Percentiles rank a stretch among this genome's conserved stretches.
Evolutionary conservation across 331 rosid genomes (phyloP).

Genomic region (Malus hybrid): DNA sequence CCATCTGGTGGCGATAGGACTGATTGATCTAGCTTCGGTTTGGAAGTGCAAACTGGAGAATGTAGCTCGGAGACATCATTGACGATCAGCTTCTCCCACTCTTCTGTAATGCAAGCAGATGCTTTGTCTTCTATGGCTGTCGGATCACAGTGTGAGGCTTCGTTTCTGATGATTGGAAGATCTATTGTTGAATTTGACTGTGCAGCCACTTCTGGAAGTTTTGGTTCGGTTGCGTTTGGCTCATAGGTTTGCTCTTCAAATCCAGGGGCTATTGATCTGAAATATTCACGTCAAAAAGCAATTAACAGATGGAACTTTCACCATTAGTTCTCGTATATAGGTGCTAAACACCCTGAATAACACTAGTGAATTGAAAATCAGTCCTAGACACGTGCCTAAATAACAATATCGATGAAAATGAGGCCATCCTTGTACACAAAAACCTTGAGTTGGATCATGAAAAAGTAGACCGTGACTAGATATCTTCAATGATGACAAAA

Average conservation of each 20-base stretch:
- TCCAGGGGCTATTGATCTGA: constrained; percentile 42
- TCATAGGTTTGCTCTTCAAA: constrained; percentile 30
- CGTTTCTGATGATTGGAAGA: constrained; percentile 3
- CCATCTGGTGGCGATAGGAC: constrained; percentile 30
- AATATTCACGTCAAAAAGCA: constrained; percentile 12
- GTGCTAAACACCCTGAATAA: background rate
- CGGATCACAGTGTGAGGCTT: constrained; percentile 5
- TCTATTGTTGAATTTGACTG: constrained; percentile 15
- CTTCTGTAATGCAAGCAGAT: constrained; percentile 49
- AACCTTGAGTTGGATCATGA: background rate
- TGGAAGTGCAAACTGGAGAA: constrained; percentile 39
- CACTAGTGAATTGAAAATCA: background rate
- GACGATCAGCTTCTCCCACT: constrained; percentile 71
- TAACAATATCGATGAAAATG: background rate
- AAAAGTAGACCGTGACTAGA: background rate
- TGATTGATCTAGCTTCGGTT: constrained; percentile 35
- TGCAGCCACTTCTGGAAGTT: constrained; percentile 16
- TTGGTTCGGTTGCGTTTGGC: constrained; percentile 25
- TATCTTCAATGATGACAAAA: background rate
- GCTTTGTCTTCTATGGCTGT: constrained; percentile 30
- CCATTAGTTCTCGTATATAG: background rate
- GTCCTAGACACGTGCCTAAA: background rate
- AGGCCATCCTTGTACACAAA: background rate
- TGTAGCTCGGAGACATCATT: constrained; percentile 38
- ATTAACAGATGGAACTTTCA: background rate